Conservation (phyloP, 208 protist species). For the Wallacemonas sp. region DNA sequence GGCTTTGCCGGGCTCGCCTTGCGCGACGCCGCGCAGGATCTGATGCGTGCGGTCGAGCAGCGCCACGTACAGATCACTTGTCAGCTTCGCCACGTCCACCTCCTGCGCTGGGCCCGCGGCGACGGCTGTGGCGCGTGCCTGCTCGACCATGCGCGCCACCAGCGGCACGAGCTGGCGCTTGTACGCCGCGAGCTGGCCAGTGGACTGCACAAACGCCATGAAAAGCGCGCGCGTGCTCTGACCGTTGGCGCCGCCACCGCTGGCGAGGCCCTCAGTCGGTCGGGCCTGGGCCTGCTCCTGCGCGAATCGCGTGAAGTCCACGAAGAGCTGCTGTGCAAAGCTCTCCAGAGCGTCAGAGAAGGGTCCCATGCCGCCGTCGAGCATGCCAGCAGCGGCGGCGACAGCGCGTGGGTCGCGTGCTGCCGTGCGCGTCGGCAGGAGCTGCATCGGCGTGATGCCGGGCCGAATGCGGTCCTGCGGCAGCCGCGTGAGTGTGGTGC, state of each 20-base stretch:
- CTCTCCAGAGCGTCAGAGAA: slow-evolving; percentile 22
- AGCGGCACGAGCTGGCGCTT: slow-evolving; percentile 72
- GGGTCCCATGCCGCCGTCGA: background rate
- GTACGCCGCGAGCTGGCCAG: slow-evolving; percentile 72
- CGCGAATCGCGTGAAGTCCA: slow-evolving; percentile 13
- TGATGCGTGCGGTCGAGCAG: slow-evolving; percentile 82
- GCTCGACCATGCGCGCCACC: slow-evolving; percentile 62
- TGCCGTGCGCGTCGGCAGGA: slow-evolving; percentile 59
- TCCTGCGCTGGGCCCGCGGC: slow-evolving; percentile 26
- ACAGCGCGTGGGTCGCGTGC: background rate
- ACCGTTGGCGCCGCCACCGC: background rate
- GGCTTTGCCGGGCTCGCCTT: background rate
- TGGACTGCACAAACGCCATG: slow-evolving; percentile 66
- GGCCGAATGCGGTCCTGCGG: slow-evolving; percentile 77
- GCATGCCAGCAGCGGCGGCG: background rate
- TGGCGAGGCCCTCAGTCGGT: too few species aligned
- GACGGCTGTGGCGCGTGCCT: slow-evolving; percentile 39
- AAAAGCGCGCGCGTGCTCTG: slow-evolving; percentile 33
- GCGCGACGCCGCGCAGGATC: background rate
- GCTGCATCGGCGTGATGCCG: slow-evolving; percentile 55
- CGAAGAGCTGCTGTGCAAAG: slow-evolving; percentile 29
- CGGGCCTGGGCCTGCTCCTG: slow-evolving; percentile 17
- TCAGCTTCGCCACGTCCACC: slow-evolving; percentile 48
- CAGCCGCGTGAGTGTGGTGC: slow-evolving; percentile 70
- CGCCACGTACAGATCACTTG: slow-evolving; percentile 91